Base-by-base conservation (phyloP, 306 rosid species). In the Sicyos edulis region DNA sequence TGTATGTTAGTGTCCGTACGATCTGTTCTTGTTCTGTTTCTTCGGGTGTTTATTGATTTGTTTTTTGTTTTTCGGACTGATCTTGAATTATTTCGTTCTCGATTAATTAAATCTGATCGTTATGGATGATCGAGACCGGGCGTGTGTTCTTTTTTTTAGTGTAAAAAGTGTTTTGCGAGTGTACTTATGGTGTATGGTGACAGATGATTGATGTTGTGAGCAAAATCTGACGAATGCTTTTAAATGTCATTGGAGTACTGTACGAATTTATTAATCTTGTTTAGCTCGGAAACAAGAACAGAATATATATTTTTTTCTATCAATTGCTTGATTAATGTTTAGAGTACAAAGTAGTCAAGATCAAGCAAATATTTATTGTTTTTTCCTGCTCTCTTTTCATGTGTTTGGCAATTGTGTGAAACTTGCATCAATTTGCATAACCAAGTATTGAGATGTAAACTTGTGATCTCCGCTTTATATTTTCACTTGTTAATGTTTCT, bases 11-110 rank as follows among this genome's bases (percentile, higher is more conserved):
- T 47, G 72, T 12, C 40, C 56, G 56, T 67, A 67, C 56, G 37
- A 47, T 67, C 2, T 8, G 5, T n/a, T n/a, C n/a, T n/a, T 24
- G 42, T 50, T 24, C 73, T 69, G 73, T 67, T 67, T 67, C 15
- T 44, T 66, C 54, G 42, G 17, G 11, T 8, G 54, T 21, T 6
- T 22, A 1, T 66, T 66, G 47, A n/a, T 45, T 66, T 17, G 29
- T 44, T 44, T 44, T 32, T 32, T 32, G 37, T 32, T 32, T 45
- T 21, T 12, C 7, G 11, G 47, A 17, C 52, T 64, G 37, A 16
- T 44, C 10, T 21, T 20, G 20, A 54, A 47, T 67, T 19, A 20
- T 66, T 44, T 20, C 8, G 52, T 45, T 42, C 10, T 13, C 14
- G 16, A 21, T 45, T 45, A 21, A 21, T 13, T 7, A 3, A 19